Base-by-base conservation (phyloP, 2,329 filamentous ascomycete species). In the Aspergillus hiratsukae region DNA sequence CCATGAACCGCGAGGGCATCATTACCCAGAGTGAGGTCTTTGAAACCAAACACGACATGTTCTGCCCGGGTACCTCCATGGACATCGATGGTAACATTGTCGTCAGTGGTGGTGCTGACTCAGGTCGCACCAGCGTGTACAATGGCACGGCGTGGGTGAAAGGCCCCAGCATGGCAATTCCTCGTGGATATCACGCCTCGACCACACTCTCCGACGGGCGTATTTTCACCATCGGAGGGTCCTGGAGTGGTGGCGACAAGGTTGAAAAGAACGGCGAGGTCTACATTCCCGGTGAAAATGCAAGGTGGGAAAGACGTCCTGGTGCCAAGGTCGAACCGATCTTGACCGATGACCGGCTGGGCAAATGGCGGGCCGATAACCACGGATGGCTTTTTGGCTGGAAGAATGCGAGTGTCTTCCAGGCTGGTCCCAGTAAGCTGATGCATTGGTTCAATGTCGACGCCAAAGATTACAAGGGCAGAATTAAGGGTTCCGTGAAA, bases 191-290 rank as follows among this genome's bases (percentile, higher is more conserved):
- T 57, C 83, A 86, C 51, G 69, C 81, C 0, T 77, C 78, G 0
- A 71, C 77, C 0, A 82, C 78, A 0, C 63, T 78, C 1, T 81
- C 81, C 0, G 76, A 83, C 56, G 83, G 83, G 4, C 72, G 76
- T 0, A 76, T 85, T 25, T 86, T 86, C 66, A 78, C 75, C 11
- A 84, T 86, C 40, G 83, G 84, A 19, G 83, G 84, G 3, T 83
- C 80, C 0, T 83, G 76, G 75, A 80, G 75, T 9, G 83, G 83
- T 29, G 77, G 72, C 0, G 55, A 62, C 3, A 75, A 78, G 31
- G 23, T 25, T 0, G 74, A 74, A 29, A 86, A 85, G 72, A 78
- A 83, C 56, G 83, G 81, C 46, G 84, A 87, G 62, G 67, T 84
- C 19, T 84, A 78, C 64, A 69, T 81, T 55, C 75, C 79, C 0